These are phyloP conservation scores for Coprinellus aureogranulatus DNA, from an alignment of 768 basidiomycete genomes.

Conservation along the genomic window DNA sequence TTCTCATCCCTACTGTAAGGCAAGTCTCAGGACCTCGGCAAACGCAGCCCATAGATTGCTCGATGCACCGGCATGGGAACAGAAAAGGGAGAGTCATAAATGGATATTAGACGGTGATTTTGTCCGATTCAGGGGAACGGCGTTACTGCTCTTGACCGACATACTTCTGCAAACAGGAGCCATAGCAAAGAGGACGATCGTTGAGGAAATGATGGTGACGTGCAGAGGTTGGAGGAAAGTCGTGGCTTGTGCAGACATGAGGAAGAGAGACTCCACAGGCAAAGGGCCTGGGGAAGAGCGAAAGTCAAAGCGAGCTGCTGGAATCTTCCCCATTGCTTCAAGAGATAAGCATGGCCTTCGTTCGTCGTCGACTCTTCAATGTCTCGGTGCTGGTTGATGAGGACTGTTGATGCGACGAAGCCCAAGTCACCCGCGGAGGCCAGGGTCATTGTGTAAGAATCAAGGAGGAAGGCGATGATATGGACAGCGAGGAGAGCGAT, in stretches of 20 bases:
- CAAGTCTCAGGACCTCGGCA: background rate
- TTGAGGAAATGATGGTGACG: constrained; percentile 4
- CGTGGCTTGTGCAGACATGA: constrained; percentile 33
- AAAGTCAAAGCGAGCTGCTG: constrained; percentile 49
- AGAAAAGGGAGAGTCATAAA: too few relatives aligned
- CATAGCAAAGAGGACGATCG: background rate
- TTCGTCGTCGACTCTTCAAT: constrained; percentile 33
- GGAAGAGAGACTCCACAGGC: constrained; percentile 47
- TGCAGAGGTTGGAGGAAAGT: constrained; percentile 21
- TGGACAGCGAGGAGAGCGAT: constrained; percentile 32
- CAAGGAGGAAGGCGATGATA: constrained; percentile 27
- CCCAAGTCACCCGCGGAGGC: constrained; percentile 32
- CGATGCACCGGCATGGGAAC: too few relatives aligned
- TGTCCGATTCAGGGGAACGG: background rate
- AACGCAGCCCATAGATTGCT: background rate
- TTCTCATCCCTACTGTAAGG: too few relatives aligned
- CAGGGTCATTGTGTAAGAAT: constrained; percentile 26
- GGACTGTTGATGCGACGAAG: constrained; percentile 30
- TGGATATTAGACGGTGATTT: too few relatives aligned
- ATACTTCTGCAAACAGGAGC: background rate
- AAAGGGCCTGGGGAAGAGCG: constrained; percentile 51
- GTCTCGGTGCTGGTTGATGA: constrained; percentile 38
- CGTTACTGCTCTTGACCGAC: background rate
- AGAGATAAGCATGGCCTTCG: constrained; percentile 25
- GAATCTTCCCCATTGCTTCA: constrained; percentile 41